Evolutionary conservation across 2,329 filamentous ascomycete species (phyloP).

Genomic region (Ophiocordyceps robertsii): DNA sequence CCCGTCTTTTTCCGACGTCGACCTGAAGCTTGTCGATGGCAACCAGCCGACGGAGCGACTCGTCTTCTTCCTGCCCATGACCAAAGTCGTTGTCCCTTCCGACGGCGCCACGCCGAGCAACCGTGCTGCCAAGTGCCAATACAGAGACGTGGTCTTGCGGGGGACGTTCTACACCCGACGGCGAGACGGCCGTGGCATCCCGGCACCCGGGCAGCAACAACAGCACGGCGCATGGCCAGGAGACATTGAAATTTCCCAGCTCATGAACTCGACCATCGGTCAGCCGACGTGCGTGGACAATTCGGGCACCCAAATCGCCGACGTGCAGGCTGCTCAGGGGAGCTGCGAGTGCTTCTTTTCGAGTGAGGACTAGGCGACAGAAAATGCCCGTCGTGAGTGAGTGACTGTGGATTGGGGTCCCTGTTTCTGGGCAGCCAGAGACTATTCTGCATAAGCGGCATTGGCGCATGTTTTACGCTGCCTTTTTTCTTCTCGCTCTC

Average conservation of each 20-base stretch:
- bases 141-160: conserved; percentile 38
- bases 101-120: conserved; percentile 26
- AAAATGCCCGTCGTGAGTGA: too few species aligned
- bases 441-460: too few species aligned
- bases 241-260: conserved; percentile 40
- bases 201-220: background rate
- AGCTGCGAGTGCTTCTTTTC: conserved; percentile 25
- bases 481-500: too few species aligned
- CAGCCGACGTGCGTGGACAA: conserved; percentile 39
- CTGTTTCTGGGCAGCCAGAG: too few species aligned
- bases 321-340: conserved; percentile 20
- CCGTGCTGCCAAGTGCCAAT: conserved; percentile 41
- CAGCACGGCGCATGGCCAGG: conserved; percentile 37
- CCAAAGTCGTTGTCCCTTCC: conserved; percentile 38
- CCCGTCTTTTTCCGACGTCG: conserved; percentile 38
- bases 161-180: conserved; percentile 46
- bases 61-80: conserved; percentile 38
- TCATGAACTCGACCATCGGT: conserved; percentile 22
- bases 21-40: conserved; percentile 33
- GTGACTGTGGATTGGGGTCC: too few species aligned
- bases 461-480: too few species aligned
- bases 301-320: conserved; percentile 20
- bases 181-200: conserved; percentile 9
- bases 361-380: conserved; percentile 8
- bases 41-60: conserved; percentile 39